These are phyloP conservation scores for Lecanicillium sp. DNA, from an alignment of 2,329 filamentous ascomycete genomes.

Conservation along the genomic window DNA sequence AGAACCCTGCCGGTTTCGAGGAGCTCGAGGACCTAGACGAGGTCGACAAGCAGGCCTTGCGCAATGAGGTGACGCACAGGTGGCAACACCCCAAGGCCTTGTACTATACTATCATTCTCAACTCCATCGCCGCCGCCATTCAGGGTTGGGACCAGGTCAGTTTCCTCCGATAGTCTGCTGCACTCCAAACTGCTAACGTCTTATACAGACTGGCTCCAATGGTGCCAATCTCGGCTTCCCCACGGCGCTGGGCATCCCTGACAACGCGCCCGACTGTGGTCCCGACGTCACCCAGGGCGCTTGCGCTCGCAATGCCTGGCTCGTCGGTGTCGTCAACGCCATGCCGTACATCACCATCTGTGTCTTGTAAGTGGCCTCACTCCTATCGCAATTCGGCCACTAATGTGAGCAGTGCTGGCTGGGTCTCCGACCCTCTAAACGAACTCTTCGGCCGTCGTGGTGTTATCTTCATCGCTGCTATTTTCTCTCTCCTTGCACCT, in stretches of 20 bases:
- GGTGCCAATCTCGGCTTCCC: constrained; percentile 44
- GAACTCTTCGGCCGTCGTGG: constrained; percentile 53
- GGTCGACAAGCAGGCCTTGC: constrained; percentile 34
- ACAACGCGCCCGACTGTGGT: constrained; percentile 25
- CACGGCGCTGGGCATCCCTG: constrained; percentile 36
- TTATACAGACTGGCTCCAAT: constrained; percentile 36
- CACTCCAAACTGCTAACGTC: constrained; percentile 1
- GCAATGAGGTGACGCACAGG: constrained; percentile 39
- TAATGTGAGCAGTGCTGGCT: constrained; percentile 41
- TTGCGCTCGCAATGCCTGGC: constrained; percentile 46
- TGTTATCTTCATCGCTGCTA: constrained; percentile 56
- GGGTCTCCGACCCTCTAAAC: constrained; percentile 59
- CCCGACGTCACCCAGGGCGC: constrained; percentile 30
- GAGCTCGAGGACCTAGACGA: constrained; percentile 39
- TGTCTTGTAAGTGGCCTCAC: constrained; percentile 33
- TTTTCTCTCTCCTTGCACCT: constrained; percentile 56
- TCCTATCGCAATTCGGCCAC: constrained; percentile 9
- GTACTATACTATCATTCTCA: constrained; percentile 45
- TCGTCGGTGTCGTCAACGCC: constrained; percentile 55
- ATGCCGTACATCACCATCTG: constrained; percentile 37
- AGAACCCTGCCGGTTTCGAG: constrained; percentile 40
- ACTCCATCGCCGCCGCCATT: constrained; percentile 48
- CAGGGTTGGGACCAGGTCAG: constrained; percentile 40
- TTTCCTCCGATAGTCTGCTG: neutral
- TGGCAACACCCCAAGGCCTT: constrained; percentile 44